Evolutionary conservation across 495 filamentous ascomycete species (phyloP).

Genomic region (Penicillium chermesinum): DNA sequence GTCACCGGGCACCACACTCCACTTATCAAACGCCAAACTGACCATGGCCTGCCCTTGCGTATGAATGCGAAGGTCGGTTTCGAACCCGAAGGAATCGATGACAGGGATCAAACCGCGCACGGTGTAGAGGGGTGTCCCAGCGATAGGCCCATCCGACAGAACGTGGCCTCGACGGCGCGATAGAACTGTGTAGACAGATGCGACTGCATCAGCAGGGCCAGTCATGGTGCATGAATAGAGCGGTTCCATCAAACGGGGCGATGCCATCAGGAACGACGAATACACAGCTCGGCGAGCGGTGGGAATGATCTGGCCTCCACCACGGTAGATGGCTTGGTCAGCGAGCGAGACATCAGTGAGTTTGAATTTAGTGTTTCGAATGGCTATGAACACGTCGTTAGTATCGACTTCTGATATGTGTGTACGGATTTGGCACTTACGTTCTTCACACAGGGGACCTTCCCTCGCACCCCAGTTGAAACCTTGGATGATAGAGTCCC

Average conservation of each 20-base stretch:
- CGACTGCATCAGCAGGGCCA: slow-evolving; percentile 84
- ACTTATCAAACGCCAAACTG: slow-evolving; percentile 90
- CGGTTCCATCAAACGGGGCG: slow-evolving; percentile 92
- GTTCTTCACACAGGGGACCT: slow-evolving; percentile 97
- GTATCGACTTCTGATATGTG: slow-evolving; percentile 8
- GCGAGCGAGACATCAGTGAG: slow-evolving; percentile 88
- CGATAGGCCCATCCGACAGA: slow-evolving; percentile 85
- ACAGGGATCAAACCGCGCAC: slow-evolving; percentile 89
- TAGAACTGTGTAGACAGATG: slow-evolving; percentile 84
- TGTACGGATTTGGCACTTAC: slow-evolving; percentile 48
- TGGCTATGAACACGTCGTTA: slow-evolving; percentile 50
- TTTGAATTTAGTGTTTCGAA: slow-evolving; percentile 93
- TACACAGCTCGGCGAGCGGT: slow-evolving; percentile 89
- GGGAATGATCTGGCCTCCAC: slow-evolving; percentile 95
- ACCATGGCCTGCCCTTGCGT: slow-evolving; percentile 89
- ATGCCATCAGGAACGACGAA: slow-evolving; percentile 93
- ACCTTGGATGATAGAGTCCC: slow-evolving; percentile 88
- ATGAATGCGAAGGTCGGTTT: slow-evolving; percentile 93
- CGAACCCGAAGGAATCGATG: slow-evolving; percentile 95
- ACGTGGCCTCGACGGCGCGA: slow-evolving; percentile 88
- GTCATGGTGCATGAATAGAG: slow-evolving; percentile 90
- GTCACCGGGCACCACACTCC: slow-evolving; percentile 92
- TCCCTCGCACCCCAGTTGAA: slow-evolving; percentile 95
- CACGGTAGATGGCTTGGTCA: slow-evolving; percentile 84
- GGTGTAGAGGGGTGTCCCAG: slow-evolving; percentile 90